Conservation (phyloP, 164 flowering plant species). For the Buxus sempervirens region DNA sequence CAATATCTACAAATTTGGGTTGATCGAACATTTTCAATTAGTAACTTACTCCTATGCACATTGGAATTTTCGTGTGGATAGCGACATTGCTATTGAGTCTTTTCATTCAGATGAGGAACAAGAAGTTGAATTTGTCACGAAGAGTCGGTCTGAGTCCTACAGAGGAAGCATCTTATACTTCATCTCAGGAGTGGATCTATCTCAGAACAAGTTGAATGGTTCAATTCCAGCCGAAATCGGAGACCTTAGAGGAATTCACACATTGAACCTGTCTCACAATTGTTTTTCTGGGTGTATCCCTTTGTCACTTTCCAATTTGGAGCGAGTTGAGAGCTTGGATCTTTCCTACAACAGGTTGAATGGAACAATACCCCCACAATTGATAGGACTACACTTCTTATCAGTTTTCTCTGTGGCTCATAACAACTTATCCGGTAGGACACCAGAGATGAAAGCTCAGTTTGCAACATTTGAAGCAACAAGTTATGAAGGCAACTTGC, state of each 20-base stretch:
- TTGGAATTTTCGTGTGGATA: no score
- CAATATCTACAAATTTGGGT: no score
- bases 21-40: no score
- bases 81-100: no score
- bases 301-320: conserved; percentile 5
- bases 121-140: conserved; percentile 16
- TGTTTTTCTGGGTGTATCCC: conserved; percentile 15
- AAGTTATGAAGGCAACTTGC: conserved; percentile 24
- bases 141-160: conserved; percentile 11
- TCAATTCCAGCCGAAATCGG: conserved; percentile 24
- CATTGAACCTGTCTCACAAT: conserved; percentile 21
- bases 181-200: conserved; percentile 27
- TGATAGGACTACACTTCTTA: conserved; percentile 5
- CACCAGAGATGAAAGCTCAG: conserved; percentile 11
- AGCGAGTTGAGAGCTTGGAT: conserved; percentile 23
- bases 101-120: not conserved
- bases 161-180: not conserved
- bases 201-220: conserved; percentile 19
- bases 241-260: conserved; percentile 4
- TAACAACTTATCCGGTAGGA: conserved; percentile 23
- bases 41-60: no score
- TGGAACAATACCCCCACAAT: conserved; percentile 22
- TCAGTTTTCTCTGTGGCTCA: conserved; percentile 19
- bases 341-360: conserved; percentile 25
- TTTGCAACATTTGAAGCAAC: conserved; percentile 19